A percentile compares a stretch with the other conserved stretches of the same genome.
Conservation (phyloP, 2,329 filamentous ascomycete genomes). For the Bimuria novae-zelandiae region DNA sequence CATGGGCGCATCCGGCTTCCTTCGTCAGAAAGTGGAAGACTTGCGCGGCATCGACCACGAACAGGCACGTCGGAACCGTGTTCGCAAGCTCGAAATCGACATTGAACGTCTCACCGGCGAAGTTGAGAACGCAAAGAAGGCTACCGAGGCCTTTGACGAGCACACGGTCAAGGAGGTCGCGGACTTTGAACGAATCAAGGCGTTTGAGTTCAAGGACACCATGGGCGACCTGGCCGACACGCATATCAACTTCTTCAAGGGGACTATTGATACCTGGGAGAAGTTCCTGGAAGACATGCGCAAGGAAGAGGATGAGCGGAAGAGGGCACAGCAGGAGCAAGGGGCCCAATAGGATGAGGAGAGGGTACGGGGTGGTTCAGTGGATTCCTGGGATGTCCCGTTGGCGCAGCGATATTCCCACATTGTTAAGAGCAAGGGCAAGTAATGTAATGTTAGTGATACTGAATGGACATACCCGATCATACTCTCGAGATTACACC, state of each 20-base stretch:
- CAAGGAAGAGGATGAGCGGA: constrained; percentile 57
- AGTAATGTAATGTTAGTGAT: no score
- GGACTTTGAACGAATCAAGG: constrained; percentile 97
- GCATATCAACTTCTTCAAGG: constrained; percentile 84
- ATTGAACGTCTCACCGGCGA: constrained; percentile 88
- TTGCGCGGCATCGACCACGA: constrained; percentile 97
- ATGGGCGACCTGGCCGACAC: constrained; percentile 81
- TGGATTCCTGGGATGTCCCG: constrained; percentile 6
- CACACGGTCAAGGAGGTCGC: constrained; percentile 91
- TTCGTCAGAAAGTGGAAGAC: constrained; percentile 94
- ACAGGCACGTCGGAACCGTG: constrained; percentile 81
- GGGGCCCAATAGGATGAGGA: constrained; percentile 8
- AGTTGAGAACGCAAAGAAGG: constrained; percentile 84
- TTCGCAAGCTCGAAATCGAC: constrained; percentile 86
- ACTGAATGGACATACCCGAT: no score
- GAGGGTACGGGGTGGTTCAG: background rate
- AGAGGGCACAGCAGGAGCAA: constrained; percentile 20
- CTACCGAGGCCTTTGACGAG: constrained; percentile 91
- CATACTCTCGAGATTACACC: no score
- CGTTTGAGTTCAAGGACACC: constrained; percentile 86
- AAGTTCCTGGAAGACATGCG: constrained; percentile 88
- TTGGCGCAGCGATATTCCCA: background rate
- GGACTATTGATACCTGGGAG: constrained; percentile 84
- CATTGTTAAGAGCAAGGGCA: background rate
- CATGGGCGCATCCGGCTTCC: constrained; percentile 79